Conservation (phyloP, 2,329 filamentous ascomycete species). For the Curvularia sp. region DNA sequence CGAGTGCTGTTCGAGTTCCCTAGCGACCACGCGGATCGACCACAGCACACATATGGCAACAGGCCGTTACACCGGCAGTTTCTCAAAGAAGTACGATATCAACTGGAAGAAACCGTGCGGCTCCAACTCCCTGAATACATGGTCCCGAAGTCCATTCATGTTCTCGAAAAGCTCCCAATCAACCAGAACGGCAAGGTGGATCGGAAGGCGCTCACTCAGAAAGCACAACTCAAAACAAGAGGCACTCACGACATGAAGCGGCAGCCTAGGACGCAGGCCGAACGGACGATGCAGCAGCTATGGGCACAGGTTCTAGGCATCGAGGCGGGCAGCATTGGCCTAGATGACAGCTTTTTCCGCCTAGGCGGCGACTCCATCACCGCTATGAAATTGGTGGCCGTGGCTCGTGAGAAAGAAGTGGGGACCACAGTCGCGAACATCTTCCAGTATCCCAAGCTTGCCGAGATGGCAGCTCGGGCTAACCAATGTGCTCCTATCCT, state of each 20-base stretch:
- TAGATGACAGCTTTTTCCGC: constrained; percentile 52
- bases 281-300: neutral
- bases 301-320: neutral
- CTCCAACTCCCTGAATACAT: constrained; percentile 26
- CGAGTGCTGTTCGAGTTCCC: constrained; percentile 1
- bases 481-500: too few relatives aligned
- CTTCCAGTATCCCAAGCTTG: constrained; percentile 5
- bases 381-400: constrained; percentile 43
- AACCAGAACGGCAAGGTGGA: constrained; percentile 27
- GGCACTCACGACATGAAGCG: too few relatives aligned
- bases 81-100: constrained; percentile 7
- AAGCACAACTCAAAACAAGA: constrained; percentile 7
- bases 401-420: neutral
- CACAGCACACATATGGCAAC: neutral
- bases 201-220: constrained; percentile 22
- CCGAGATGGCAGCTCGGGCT: neutral
- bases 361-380: constrained; percentile 55
- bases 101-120: neutral
- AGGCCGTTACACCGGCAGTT: constrained; percentile 3
- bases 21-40: neutral
- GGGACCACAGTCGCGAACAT: neutral
- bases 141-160: constrained; percentile 34
- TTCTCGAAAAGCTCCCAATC: constrained; percentile 37
- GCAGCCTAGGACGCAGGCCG: too few relatives aligned
- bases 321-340: neutral